Evolutionary conservation across 2,329 filamentous ascomycete species (phyloP).

Genomic region (Fusarium transvaalense): DNA sequence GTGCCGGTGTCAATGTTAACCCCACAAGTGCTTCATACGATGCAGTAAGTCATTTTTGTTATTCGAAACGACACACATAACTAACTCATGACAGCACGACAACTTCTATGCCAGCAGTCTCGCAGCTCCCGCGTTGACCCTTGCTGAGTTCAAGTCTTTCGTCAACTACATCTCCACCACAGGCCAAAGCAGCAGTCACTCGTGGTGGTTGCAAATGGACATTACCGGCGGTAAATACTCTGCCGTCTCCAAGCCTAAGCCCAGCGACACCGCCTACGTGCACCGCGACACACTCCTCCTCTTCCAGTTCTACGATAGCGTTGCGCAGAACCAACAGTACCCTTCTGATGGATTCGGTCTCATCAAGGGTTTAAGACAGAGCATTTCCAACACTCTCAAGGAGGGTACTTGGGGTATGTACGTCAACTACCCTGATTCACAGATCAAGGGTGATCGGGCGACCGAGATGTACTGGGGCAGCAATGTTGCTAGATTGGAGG

Average conservation of each 20-base stretch:
- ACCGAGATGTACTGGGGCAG: constrained; percentile 55
- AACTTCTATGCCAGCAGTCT: constrained; percentile 52
- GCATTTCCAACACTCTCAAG: constrained; percentile 48
- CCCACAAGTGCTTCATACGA: constrained; percentile 44
- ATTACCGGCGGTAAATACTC: constrained; percentile 54
- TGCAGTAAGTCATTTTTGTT: constrained; percentile 27
- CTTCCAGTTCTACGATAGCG: constrained; percentile 63
- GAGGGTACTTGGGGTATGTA: constrained; percentile 56
- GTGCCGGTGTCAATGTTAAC: constrained; percentile 33
- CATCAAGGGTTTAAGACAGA: constrained; percentile 52
- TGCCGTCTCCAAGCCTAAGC: constrained; percentile 51
- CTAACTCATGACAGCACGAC: constrained; percentile 44
- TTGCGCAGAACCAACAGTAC: constrained; percentile 42
- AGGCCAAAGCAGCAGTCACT: constrained; percentile 35
- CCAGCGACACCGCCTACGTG: constrained; percentile 53
- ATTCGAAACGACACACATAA: fast-evolving
- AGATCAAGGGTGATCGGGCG: constrained; percentile 51
- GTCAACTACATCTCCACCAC: constrained; percentile 44
- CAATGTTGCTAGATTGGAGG: constrained; percentile 51
- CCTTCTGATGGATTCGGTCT: constrained; percentile 53
- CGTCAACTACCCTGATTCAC: constrained; percentile 57
- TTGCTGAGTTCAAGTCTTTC: constrained; percentile 44
- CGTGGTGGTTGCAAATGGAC: constrained; percentile 50
- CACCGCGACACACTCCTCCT: constrained; percentile 62
- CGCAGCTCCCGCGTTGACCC: constrained; percentile 40